Evolutionary conservation across 1,284 basidiomycete species (phyloP).

Genomic region (Ganoderma leucocontextum): DNA sequence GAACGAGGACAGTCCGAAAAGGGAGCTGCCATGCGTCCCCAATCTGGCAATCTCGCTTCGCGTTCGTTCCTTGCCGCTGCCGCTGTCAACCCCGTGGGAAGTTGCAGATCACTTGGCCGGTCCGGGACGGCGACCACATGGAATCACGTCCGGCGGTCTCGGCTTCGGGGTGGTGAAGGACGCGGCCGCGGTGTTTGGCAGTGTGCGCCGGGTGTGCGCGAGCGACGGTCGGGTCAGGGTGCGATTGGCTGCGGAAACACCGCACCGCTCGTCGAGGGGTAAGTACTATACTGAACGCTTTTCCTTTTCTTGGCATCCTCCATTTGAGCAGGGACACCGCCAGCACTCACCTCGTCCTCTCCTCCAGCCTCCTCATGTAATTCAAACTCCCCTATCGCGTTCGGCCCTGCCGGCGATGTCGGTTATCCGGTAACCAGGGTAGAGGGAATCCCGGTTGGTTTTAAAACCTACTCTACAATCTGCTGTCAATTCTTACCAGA

Average conservation of each 20-base stretch:
- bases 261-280: background rate
- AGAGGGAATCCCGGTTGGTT: constrained; percentile 9
- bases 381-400: constrained; percentile 13
- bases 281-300: constrained; percentile 18
- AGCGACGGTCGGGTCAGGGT: background rate
- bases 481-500: constrained; percentile 13
- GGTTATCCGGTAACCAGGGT: constrained; percentile 29
- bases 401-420: constrained; percentile 27
- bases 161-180: background rate
- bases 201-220: background rate
- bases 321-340: background rate
- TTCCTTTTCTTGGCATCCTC: constrained; percentile 4
- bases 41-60: background rate
- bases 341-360: background rate
- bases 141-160: background rate
- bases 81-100: constrained; percentile 9
- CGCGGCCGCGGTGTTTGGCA: background rate
- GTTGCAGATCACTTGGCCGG: constrained; percentile 24
- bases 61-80: constrained; percentile 15
- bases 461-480: constrained; percentile 2
- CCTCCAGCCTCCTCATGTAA: background rate
- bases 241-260: constrained; percentile 10
- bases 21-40: background rate
- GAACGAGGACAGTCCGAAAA: background rate
- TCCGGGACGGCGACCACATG: background rate